Percentiles rank a stretch among this genome's conserved stretches.
phyloP scores from a whole-genome alignment of 2,329 filamentous ascomycete species.

The Hypoxylon sp. region DNA sequence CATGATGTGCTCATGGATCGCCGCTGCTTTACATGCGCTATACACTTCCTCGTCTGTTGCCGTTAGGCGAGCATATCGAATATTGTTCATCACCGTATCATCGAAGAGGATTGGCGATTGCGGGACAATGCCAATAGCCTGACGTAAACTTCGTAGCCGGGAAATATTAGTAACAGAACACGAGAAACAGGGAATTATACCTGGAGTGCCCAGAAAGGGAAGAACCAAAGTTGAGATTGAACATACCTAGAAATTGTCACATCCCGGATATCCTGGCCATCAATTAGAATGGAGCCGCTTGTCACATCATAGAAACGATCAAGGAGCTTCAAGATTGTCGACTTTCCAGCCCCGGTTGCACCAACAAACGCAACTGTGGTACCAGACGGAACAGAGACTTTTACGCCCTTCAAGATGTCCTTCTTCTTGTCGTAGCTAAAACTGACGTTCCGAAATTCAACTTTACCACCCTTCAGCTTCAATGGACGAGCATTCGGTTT shows the following conservation, averaged over 20 bases:
- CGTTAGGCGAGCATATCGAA: conserved; percentile 65
- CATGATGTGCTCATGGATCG: conserved; percentile 69
- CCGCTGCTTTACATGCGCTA: conserved; percentile 66
- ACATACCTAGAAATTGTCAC: conserved; percentile 57
- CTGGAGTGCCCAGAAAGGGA: not conserved
- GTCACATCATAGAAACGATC: conserved; percentile 67
- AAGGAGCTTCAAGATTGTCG: conserved; percentile 64
- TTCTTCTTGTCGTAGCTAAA: conserved; percentile 74
- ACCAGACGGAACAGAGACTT: conserved; percentile 65
- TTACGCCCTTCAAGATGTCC: conserved; percentile 68
- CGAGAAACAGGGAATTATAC: not conserved
- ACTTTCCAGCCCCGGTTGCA: conserved; percentile 69
- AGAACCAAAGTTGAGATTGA: not conserved
- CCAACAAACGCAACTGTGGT: conserved; percentile 73
- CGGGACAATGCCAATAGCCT: conserved; percentile 62
- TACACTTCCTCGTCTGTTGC: conserved; percentile 66
- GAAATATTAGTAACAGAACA: conserved; percentile 5
- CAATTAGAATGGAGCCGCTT: conserved; percentile 62
- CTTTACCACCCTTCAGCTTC: conserved; percentile 66
- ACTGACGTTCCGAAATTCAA: conserved; percentile 68
- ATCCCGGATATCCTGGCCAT: conserved; percentile 62
- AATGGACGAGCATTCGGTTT: conserved; percentile 66
- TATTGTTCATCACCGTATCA: conserved; percentile 69
- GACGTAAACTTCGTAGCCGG: conserved; percentile 54
- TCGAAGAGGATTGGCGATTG: conserved; percentile 66